Conservation (phyloP, 169 alveolate genomes). For the Plasmodium gonderi region DNA sequence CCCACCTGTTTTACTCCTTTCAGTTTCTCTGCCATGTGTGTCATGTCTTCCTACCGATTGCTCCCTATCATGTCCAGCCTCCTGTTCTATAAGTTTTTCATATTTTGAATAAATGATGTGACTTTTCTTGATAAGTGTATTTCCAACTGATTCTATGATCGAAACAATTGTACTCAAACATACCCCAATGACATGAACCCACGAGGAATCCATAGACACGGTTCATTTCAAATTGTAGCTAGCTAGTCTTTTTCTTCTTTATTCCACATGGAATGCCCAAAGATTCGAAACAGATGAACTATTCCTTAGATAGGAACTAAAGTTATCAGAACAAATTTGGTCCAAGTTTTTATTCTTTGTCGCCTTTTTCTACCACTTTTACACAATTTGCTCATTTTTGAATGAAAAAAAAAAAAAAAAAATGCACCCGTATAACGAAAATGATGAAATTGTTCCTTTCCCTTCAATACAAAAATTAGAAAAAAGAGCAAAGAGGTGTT, state of each 20-base stretch:
- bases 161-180: slow-evolving; percentile 4
- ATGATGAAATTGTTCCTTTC: no score
- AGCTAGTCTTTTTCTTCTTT: no score
- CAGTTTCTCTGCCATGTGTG: neutral
- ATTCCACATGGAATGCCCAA: no score
- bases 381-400: neutral
- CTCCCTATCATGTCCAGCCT: neutral
- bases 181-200: slow-evolving; percentile 12
- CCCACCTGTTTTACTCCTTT: neutral
- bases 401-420: neutral
- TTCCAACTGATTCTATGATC: slow-evolving; percentile 22
- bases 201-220: neutral
- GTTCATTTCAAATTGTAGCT: no score
- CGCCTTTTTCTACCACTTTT: no score
- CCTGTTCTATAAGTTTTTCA: slow-evolving; percentile 18
- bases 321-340: no score
- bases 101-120: slow-evolving; percentile 26
- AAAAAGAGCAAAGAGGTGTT: no score
- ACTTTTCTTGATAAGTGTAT: slow-evolving; percentile 16
- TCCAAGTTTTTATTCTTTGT: no score
- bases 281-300: no score
- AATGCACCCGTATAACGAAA: no score
- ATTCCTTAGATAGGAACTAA: no score
- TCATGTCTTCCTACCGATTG: neutral
- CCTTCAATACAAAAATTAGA: no score